These are phyloP conservation scores for Pterocarpus santalinus DNA, from an alignment of 306 rosid genomes.

Conservation along the genomic window DNA sequence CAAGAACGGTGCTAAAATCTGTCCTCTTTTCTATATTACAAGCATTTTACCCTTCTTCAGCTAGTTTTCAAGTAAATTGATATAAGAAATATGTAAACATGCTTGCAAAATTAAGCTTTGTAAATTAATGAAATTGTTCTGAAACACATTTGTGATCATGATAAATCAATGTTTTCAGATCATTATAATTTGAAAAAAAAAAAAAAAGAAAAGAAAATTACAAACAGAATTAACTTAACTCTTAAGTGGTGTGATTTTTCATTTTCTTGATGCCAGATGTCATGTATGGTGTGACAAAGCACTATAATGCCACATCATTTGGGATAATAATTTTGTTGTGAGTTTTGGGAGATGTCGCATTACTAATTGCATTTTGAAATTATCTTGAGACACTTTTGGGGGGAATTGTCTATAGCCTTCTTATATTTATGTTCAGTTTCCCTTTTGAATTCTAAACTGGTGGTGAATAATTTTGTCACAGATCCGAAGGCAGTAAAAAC, in stretches of 20 bases:
- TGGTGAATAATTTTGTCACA: conserved; percentile 55
- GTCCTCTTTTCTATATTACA: conserved; percentile 22
- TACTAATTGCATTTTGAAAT: conserved; percentile 30
- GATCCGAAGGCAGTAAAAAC: conserved; percentile 76
- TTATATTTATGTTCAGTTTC: conserved; percentile 30
- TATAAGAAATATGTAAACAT: conserved; percentile 14
- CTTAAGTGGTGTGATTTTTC: background rate
- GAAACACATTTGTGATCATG: background rate
- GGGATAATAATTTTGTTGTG: conserved; percentile 15
- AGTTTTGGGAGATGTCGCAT: background rate
- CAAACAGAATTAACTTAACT: background rate
- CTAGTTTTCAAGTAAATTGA: conserved; percentile 28
- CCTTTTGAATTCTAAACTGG: conserved; percentile 44
- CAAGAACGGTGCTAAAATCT: conserved; percentile 25
- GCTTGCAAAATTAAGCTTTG: conserved; percentile 2
- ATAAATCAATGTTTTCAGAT: background rate
- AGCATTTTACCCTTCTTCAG: conserved; percentile 21
- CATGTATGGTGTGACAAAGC: background rate
- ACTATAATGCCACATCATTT: background rate
- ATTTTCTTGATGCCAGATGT: conserved; percentile 5
- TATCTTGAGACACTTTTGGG: conserved; percentile 14
- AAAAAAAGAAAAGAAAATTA: background rate
- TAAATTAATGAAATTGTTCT: conserved; percentile 10
- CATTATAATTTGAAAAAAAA: conserved; percentile 4
- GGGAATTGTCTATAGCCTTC: conserved; percentile 15